Evolutionary conservation across 2,329 filamentous ascomycete genomes (phyloP), one percentile per base, ranked within the genome.

Genomic region (Epichloe sylvatica): DNA sequence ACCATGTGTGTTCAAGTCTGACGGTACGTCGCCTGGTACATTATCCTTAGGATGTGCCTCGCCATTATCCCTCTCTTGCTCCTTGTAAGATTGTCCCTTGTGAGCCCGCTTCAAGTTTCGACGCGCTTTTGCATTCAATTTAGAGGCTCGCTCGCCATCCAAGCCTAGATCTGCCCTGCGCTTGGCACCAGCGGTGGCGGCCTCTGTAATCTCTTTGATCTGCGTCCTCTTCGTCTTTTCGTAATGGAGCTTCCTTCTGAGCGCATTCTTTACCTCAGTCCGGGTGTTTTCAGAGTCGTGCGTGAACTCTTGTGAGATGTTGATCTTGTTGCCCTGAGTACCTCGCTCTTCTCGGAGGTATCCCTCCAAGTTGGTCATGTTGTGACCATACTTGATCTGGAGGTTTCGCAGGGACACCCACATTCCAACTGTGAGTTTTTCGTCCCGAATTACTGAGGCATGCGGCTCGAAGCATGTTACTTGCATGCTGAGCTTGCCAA

Each of bases 381-480:
- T 71, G 45, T 61, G 69, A 12, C 76, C 75, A 19, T 66, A 67
- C 54, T 83, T 86, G 54, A 88, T 73, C 19, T 83, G 83, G 3
- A 94, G 72, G 57, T 96, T 95, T 21, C 70, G 74, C 5, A 96
- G 64, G 4, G 67, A 67, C 2, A 94, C 67, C 71, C 83, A 82
- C 23, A 79, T 69, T 3, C 78, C 77, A n/a, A 68, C 63, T 2
- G 71, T 67, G 25, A 92, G 67, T 6, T 77, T 46, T 1, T 54
- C 63, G 0, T 72, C 59, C 15, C 71, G 72, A n/a, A 83, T 74
- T 54, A 69, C 78, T 1, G 61, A 57, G 1, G 80, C 78, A 62
- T 95, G 84, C 0, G 77, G 77, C 13, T 83, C 79, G 62, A 73
- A 94, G 30, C 85, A 73, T 30, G 80, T 84, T 23, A 96, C 67